These are phyloP conservation scores for Cladosporium sp. DNA, from an alignment of 2,329 filamentous ascomycete genomes.

Conservation along the genomic window DNA sequence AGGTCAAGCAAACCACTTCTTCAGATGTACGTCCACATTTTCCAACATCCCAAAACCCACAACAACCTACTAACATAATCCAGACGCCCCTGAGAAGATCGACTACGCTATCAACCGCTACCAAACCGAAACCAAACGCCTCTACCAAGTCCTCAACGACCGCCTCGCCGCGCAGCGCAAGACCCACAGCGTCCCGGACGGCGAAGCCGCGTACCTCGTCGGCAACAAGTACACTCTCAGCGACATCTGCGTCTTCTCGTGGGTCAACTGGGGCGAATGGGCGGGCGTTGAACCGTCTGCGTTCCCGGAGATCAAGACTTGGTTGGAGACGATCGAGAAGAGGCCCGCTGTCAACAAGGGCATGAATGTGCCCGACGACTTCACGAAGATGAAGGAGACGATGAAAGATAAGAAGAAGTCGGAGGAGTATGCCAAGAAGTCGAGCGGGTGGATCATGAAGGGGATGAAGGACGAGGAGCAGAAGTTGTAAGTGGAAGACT, in stretches of 20 bases:
- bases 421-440: constrained; percentile 54
- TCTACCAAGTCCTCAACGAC: constrained; percentile 74
- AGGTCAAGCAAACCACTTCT: constrained; percentile 71
- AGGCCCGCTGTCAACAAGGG: constrained; percentile 73
- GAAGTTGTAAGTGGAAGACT: constrained; percentile 23
- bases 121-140: constrained; percentile 72
- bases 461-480: constrained; percentile 42
- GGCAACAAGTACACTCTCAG: constrained; percentile 68
- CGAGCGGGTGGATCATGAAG: constrained; percentile 58
- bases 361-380: constrained; percentile 65
- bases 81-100: constrained; percentile 72
- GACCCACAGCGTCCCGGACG: constrained; percentile 24
- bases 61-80: not conserved
- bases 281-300: constrained; percentile 64
- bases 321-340: constrained; percentile 68
- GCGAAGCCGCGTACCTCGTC: constrained; percentile 46
- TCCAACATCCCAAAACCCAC: not conserved
- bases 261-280: constrained; percentile 63
- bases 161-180: constrained; percentile 56
- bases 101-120: constrained; percentile 79
- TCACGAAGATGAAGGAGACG: constrained; percentile 59
- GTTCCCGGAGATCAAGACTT: constrained; percentile 72
- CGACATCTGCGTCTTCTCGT: constrained; percentile 77
- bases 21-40: constrained; percentile 3
- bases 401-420: constrained; percentile 56